A percentile compares a stretch with the other conserved stretches of the same genome.
These are phyloP conservation scores for Aciculoconidium aculeatum DNA, from an alignment of 805 yeast genomes.

Conservation along the genomic window DNA sequence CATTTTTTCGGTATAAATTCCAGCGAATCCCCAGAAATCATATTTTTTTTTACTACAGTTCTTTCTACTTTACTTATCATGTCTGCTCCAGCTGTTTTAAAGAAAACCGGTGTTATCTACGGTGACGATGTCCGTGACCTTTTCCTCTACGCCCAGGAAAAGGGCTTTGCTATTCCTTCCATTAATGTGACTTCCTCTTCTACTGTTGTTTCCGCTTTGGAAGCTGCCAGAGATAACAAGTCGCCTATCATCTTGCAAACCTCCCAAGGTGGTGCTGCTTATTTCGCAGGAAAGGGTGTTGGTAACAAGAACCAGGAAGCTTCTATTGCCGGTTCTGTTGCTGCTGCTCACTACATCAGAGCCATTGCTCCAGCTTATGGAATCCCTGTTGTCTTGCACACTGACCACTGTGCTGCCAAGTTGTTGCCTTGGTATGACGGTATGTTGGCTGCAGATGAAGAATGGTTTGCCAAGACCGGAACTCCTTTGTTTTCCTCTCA, in stretches of 20 bases:
- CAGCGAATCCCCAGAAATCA: slow-evolving; percentile 1
- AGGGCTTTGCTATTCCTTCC: slow-evolving; percentile 97
- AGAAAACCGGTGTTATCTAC: slow-evolving; percentile 94
- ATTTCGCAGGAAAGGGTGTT: slow-evolving; percentile 99
- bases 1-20: slow-evolving; percentile 5
- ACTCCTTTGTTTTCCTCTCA: slow-evolving; percentile 98
- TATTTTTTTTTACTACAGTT: not conserved
- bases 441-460: slow-evolving; percentile 95
- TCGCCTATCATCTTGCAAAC: slow-evolving; percentile 96
- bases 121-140: slow-evolving; percentile 90
- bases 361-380: slow-evolving; percentile 95
- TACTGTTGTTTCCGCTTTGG: slow-evolving; percentile 60
- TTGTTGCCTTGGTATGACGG: slow-evolving; percentile 98
- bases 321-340: slow-evolving; percentile 88
- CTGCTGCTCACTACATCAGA: slow-evolving; percentile 98
- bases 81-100: slow-evolving; percentile 71
- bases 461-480: slow-evolving; percentile 76
- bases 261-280: slow-evolving; percentile 99
- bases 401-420: slow-evolving; percentile 99
- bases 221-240: slow-evolving; percentile 44
- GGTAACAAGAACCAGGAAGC: slow-evolving; percentile 90
- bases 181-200: slow-evolving; percentile 97
- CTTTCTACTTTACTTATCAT: no score
- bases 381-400: slow-evolving; percentile 93
- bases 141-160: slow-evolving; percentile 88